phyloP scores from a whole-genome alignment of 139 green algal genomes.

The Chlamydomonas eustigma region DNA sequence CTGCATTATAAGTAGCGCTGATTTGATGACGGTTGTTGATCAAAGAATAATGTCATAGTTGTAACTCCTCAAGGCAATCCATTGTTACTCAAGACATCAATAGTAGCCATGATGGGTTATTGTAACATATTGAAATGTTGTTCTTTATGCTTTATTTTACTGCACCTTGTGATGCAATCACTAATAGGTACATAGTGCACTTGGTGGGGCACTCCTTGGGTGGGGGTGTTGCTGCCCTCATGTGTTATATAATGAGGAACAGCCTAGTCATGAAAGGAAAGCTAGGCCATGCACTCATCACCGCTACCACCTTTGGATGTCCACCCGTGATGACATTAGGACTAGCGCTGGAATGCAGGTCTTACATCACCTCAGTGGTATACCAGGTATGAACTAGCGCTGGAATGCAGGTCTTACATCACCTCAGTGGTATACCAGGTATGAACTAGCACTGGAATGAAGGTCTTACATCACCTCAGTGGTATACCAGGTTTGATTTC shows the following conservation, averaged over 20 bases:
- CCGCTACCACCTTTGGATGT: not conserved
- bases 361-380: not conserved
- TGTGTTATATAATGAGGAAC: conserved; percentile 34
- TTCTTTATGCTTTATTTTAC: too few species aligned
- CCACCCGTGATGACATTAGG: not conserved
- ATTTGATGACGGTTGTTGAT: too few species aligned
- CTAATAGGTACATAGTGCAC: conserved; percentile 19
- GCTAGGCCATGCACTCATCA: not conserved
- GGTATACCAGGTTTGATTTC: not conserved
- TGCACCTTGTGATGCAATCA: not conserved
- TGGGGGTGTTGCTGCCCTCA: conserved; percentile 43
- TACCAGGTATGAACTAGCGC: not conserved
- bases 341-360: not conserved
- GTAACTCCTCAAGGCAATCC: too few species aligned
- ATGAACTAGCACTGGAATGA: not conserved
- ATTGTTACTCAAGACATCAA: too few species aligned
- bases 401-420: not conserved
- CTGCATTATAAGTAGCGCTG: too few species aligned
- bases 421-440: not conserved
- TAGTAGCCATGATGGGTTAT: too few species aligned
- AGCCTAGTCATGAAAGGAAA: not conserved
- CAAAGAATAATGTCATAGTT: too few species aligned
- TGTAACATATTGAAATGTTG: too few species aligned
- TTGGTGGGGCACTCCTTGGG: conserved; percentile 45
- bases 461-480: not conserved